Evolutionary conservation across 1,139 yeast genomes (phyloP).

Genomic region (Taphrina wiesneri): DNA sequence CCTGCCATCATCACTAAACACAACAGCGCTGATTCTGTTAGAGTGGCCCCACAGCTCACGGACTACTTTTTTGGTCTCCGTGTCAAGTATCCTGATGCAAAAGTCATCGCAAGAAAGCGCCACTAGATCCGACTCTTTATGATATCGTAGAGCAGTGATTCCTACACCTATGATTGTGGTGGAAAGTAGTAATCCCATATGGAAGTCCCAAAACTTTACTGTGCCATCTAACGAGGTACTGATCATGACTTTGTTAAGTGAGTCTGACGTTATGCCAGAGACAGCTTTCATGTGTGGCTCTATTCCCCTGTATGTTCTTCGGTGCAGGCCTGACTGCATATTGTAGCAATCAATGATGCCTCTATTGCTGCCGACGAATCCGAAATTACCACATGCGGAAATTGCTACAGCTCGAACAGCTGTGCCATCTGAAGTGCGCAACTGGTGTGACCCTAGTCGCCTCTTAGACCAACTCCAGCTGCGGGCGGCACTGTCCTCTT

Average conservation of each 20-base stretch:
- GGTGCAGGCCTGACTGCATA: constrained; percentile 79
- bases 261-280: constrained; percentile 86
- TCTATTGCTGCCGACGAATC: constrained; percentile 80
- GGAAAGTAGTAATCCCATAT: constrained; percentile 67
- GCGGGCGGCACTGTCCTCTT: constrained; percentile 78
- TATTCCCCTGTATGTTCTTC: constrained; percentile 53
- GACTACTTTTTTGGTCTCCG: constrained; percentile 74
- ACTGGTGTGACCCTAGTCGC: constrained; percentile 72
- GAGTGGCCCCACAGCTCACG: constrained; percentile 89
- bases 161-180: constrained; percentile 73
- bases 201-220: constrained; percentile 84
- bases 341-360: constrained; percentile 92
- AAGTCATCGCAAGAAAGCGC: constrained; percentile 87
- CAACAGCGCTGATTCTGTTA: constrained; percentile 83
- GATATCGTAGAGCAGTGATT: constrained; percentile 72
- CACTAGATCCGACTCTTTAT: constrained; percentile 75
- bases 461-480: constrained; percentile 88
- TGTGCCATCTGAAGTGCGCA: constrained; percentile 75
- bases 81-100: constrained; percentile 79
- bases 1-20: constrained; percentile 92
- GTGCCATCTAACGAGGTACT: constrained; percentile 87
- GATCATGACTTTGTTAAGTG: constrained; percentile 83
- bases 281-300: constrained; percentile 72
- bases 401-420: constrained; percentile 77
- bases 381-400: constrained; percentile 95